Percentiles rank a stretch among this genome's conserved stretches.
phyloP scores from a whole-genome alignment of 2,329 filamentous ascomycete species.

The Thelonectria rubi region DNA sequence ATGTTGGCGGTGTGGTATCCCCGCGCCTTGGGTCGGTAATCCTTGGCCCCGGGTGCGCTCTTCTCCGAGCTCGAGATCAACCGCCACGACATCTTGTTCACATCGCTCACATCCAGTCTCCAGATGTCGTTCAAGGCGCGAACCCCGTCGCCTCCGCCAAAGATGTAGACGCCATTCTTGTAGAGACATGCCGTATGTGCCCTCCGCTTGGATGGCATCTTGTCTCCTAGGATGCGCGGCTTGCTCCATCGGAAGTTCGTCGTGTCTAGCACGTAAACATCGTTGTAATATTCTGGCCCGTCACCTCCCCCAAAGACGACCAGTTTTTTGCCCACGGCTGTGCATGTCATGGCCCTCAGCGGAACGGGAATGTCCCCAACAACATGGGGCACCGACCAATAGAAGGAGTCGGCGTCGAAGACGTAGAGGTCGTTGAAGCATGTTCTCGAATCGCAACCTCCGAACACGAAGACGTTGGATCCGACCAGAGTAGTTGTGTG shows the following conservation, averaged over 20 bases:
- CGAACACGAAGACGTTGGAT: slow-evolving; percentile 74
- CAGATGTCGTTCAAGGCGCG: slow-evolving; percentile 76
- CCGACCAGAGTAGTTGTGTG: slow-evolving; percentile 74
- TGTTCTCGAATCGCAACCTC: slow-evolving; percentile 71
- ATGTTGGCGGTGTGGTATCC: slow-evolving; percentile 79
- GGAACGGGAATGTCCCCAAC: slow-evolving; percentile 71
- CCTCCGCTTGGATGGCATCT: slow-evolving; percentile 67
- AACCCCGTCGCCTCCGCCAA: slow-evolving; percentile 76
- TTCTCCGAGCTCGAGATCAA: slow-evolving; percentile 63
- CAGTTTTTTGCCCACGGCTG: slow-evolving; percentile 74
- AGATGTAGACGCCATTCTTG: slow-evolving; percentile 76
- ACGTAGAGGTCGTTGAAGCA: slow-evolving; percentile 78
- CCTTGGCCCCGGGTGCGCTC: slow-evolving; percentile 44
- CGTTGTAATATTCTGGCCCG: slow-evolving; percentile 76
- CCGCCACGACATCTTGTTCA: slow-evolving; percentile 74
- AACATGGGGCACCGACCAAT: slow-evolving; percentile 73
- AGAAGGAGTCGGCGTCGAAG: slow-evolving; percentile 74
- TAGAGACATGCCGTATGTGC: slow-evolving; percentile 78
- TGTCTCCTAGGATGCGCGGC: slow-evolving; percentile 67
- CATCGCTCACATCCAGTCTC: slow-evolving; percentile 74
- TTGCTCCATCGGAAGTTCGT: slow-evolving; percentile 73
- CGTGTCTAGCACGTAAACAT: slow-evolving; percentile 77
- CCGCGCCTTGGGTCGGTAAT: slow-evolving; percentile 66
- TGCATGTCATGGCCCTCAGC: slow-evolving; percentile 76
- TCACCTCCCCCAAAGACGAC: slow-evolving; percentile 76